Evolutionary conservation across 2,329 filamentous ascomycete genomes (phyloP).

Genomic region (Metarhizium sp.): DNA sequence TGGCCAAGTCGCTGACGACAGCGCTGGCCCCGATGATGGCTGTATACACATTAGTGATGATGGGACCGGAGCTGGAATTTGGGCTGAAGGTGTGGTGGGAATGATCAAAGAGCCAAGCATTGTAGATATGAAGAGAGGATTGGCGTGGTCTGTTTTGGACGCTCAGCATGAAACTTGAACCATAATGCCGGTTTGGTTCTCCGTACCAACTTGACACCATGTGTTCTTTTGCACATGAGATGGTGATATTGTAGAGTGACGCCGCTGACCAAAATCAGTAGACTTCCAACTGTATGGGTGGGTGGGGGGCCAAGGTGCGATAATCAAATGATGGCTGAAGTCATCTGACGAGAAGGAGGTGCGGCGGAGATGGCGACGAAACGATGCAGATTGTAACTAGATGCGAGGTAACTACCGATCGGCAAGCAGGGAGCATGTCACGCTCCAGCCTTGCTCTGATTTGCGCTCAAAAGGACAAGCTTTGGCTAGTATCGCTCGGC

Average conservation of each 20-base stretch:
- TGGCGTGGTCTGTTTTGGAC: not conserved
- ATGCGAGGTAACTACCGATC: not conserved
- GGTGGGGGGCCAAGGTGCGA: not conserved
- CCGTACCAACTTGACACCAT: not conserved
- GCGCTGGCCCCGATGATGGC: not conserved
- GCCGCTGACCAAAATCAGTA: not conserved
- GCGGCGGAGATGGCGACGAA: too few relatives aligned
- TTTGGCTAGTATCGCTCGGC: not conserved
- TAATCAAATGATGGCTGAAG: not conserved
- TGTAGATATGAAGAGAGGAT: not conserved
- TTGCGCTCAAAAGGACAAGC: not conserved
- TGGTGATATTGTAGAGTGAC: not conserved
- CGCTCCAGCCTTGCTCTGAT: too few relatives aligned
- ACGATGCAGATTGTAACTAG: not conserved
- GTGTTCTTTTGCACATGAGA: not conserved
- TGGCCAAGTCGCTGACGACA: not conserved
- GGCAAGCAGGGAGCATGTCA: not conserved
- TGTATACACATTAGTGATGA: not conserved
- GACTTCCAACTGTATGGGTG: not conserved
- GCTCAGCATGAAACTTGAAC: too few relatives aligned
- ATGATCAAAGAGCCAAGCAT: not conserved
- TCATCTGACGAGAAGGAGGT: not conserved
- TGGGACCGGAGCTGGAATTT: not conserved
- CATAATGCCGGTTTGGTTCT: not conserved
- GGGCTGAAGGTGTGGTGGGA: not conserved